Evolutionary conservation across 2,329 filamentous ascomycete species (phyloP), one percentile per base, ranked within the genome.

Genomic region (Hysterium pulicare): DNA sequence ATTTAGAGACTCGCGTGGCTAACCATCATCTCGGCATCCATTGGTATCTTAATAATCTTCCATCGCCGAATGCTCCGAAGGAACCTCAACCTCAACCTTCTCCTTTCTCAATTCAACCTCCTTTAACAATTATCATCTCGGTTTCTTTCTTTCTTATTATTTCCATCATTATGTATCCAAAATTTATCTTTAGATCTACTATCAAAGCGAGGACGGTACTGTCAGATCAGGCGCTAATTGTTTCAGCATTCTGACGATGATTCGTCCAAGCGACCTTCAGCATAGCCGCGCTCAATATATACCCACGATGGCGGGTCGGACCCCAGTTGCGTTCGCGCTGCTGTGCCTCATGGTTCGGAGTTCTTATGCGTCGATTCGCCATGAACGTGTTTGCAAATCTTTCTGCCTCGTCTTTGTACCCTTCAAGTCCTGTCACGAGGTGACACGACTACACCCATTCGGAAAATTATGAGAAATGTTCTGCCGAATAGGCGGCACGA

Each of bases 161-260:
- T 8, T 8, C 24, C 24, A 28, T 28, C 7, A 28, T 8, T 28
- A 28, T 13, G 13, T 28, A 7, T 7, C 7, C 24, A 28, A 28
- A 7, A 7, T 8, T 28, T 7, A 7, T 8, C 24, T 7, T 8
- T 28, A 7, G 8, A 28, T 13, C 7, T 13, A 28, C 24, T 8
- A 8, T 13, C 24, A 28, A 28, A 28, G 24, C 24, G 24, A 28
- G n/a, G n/a, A n/a, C n/a, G n/a, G n/a, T n/a, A n/a, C 28, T 32
- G 4, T 20, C 33, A 5, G 15, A 34, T 4, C 6, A 15, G 35
- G 35, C 35, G 35, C 20, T 26, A 15, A 38, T 22, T 22, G 20
- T 38, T 38, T 38, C 35, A 38, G 35, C 35, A n/a, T 22, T 19
- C n/a, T 22, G 7, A 38, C 24, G 24, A 23, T 26, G 35, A 38